A percentile compares a stretch with the other conserved stretches of the same genome.
Conservation (phyloP, 352 stramenopile genomes). For the Pythium grandisporangium region DNA sequence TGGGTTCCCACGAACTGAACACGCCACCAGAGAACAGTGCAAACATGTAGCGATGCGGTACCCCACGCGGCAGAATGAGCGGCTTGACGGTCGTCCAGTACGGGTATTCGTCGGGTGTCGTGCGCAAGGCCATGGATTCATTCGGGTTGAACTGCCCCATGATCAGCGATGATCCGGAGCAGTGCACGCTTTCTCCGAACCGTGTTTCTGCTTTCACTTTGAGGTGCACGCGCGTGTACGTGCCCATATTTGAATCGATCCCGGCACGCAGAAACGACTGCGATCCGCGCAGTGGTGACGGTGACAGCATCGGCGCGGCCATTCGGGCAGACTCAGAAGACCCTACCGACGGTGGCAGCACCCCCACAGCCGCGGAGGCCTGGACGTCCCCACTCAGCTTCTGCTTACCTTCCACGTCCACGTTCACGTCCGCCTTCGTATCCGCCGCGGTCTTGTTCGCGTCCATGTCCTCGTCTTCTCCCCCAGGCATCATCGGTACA, state of each 20-base stretch:
- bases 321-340: too few relatives aligned
- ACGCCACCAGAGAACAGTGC: conserved; percentile 78
- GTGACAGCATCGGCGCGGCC: too few relatives aligned
- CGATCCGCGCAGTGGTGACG: neutral
- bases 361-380: too few relatives aligned
- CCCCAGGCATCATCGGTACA: too few relatives aligned
- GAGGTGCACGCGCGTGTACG: conserved; percentile 75
- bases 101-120: conserved; percentile 93
- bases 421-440: too few relatives aligned
- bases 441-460: too few relatives aligned
- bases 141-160: conserved; percentile 86
- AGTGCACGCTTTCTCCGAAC: conserved; percentile 70
- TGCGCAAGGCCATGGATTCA: conserved; percentile 91
- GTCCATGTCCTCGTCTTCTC: too few relatives aligned
- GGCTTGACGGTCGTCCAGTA: conserved; percentile 93
- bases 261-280: neutral
- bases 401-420: too few relatives aligned
- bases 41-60: conserved; percentile 88
- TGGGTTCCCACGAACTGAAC: conserved; percentile 80
- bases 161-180: conserved; percentile 70
- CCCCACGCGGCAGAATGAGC: conserved; percentile 84
- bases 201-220: conserved; percentile 58
- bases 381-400: too few relatives aligned
- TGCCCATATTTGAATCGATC: conserved; percentile 55
- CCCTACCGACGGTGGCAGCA: too few relatives aligned